Conservation (phyloP, 1,284 basidiomycete species). For the Anthracocystis panici-leucophaei region DNA sequence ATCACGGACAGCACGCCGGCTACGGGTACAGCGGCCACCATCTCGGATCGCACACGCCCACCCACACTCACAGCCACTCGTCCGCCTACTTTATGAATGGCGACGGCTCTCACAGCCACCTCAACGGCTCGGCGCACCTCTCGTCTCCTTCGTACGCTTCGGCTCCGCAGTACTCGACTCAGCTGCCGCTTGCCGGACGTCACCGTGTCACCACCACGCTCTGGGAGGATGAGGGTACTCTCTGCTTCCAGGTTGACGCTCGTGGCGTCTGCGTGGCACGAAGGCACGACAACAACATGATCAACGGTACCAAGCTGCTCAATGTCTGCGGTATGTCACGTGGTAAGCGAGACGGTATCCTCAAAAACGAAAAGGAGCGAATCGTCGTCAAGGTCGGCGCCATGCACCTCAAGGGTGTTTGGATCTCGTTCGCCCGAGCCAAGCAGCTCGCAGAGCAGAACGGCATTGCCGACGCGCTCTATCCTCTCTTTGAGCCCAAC, state of each 20-base stretch:
- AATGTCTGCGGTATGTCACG: conserved; percentile 69
- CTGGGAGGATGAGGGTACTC: conserved; percentile 69
- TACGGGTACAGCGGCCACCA: conserved; percentile 54
- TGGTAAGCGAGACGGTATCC: conserved; percentile 69
- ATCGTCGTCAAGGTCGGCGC: conserved; percentile 69
- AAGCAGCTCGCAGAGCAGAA: conserved; percentile 69
- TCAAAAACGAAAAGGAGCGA: conserved; percentile 70
- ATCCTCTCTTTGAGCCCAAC: conserved; percentile 69
- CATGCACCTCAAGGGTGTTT: conserved; percentile 70
- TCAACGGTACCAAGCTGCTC: conserved; percentile 69
- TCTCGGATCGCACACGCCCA: conserved; percentile 50
- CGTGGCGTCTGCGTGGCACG: conserved; percentile 68
- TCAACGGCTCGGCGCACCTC: conserved; percentile 50
- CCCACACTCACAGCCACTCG: conserved; percentile 49
- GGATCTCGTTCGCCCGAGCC: conserved; percentile 68
- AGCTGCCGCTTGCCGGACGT: conserved; percentile 63
- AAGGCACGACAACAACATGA: conserved; percentile 69
- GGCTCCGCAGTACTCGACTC: conserved; percentile 63
- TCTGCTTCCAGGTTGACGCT: conserved; percentile 69
- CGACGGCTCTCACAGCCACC: conserved; percentile 51
- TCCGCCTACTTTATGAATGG: conserved; percentile 56
- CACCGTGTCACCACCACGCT: conserved; percentile 69
- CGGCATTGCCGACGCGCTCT: conserved; percentile 65
- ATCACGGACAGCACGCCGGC: conserved; percentile 52
- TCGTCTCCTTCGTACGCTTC: conserved; percentile 61